Base-by-base conservation (phyloP, 176 grass and related monocot species). In the Sorghum bicolor region DNA sequence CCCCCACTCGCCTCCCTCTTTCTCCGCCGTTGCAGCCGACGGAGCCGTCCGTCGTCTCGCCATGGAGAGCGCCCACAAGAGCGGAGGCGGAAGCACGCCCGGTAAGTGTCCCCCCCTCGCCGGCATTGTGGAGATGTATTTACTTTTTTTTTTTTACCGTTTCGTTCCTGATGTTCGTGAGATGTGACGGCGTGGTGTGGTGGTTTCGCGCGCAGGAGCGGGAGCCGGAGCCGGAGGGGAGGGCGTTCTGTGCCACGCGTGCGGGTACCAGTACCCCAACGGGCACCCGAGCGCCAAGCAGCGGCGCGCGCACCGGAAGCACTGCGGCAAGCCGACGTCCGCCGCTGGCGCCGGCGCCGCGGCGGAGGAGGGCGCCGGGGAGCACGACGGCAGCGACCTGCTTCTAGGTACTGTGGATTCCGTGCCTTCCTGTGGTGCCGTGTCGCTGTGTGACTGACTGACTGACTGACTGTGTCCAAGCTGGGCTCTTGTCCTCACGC, bases 221-320 rank as follows among this genome's bases (percentile, higher is more conserved):
- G 75, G 16, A 55, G 52, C 20, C 4, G 88, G 73, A 36, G 47
- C 64, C 41, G 80, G 61, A 74, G 5, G 76, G 82, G 65, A 26
- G 2, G 77, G 19, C 52, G n/a, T 76, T 1, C 60, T 83, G 17
- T 93, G 91, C 85, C 86, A 86, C 91, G 68, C 65, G 19, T 93
- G 91, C 75, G 88, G 88, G 82, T 88, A 85, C 85, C 86, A 82
- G 78, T 93, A 83, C 74, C 73, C 82, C 0, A 88, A 82, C 88
- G 61, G 61, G 13, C 91, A 88, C 85, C 91, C 91, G 28, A 90
- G 91, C 91, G 85, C 85, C 44, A 93, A 88, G 85, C 88, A 88
- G 61, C 88, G 91, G 9, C 81, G 85, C 16, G 77, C 88, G 66
- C 91, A 93, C 82, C 85, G 85, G 28, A 90, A 88, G 91, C 71